Percentiles rank a stretch among this genome's conserved stretches.
Evolutionary conservation across 257 asterid genomes (phyloP).

Genomic region (Ilex asprella): DNA sequence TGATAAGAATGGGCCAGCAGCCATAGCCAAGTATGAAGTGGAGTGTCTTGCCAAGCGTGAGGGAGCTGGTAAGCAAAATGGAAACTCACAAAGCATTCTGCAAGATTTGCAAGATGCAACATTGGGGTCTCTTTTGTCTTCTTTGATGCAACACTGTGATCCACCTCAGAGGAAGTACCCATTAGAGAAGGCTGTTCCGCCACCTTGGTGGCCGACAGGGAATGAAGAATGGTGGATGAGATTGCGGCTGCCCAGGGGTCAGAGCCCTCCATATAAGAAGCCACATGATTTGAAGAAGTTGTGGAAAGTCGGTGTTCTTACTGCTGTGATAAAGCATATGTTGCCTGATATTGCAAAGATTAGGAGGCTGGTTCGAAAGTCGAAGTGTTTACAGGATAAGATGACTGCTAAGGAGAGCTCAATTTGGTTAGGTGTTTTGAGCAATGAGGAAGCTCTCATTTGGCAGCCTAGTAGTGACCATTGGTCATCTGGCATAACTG

Average conservation of each 20-base stretch:
- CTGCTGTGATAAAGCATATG: slow-evolving; percentile 81
- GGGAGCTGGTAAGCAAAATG: slow-evolving; percentile 23
- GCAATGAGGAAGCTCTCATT: slow-evolving; percentile 57
- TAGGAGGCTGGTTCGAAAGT: slow-evolving; percentile 51
- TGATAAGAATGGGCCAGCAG: slow-evolving; percentile 62
- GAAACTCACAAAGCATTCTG: slow-evolving; percentile 29
- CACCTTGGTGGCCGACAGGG: slow-evolving; percentile 82
- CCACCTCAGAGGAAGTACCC: slow-evolving; percentile 69
- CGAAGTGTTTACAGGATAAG: slow-evolving; percentile 85
- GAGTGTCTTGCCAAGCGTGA: slow-evolving; percentile 37
- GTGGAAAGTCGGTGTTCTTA: slow-evolving; percentile 67
- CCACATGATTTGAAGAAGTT: slow-evolving; percentile 70
- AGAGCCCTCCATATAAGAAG: slow-evolving; percentile 50
- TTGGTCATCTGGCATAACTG: slow-evolving; percentile 64
- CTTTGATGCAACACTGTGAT: slow-evolving; percentile 63
- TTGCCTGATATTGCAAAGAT: slow-evolving; percentile 77
- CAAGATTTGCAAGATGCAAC: slow-evolving; percentile 67
- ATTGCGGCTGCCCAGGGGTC: slow-evolving; percentile 43
- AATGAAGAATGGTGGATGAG: slow-evolving; percentile 68
- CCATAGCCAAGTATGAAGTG: slow-evolving; percentile 54
- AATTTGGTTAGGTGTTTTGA: slow-evolving; percentile 70
- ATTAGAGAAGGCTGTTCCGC: slow-evolving; percentile 48
- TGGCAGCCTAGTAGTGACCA: slow-evolving; percentile 58
- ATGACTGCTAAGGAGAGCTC: slow-evolving; percentile 91
- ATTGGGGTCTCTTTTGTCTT: slow-evolving; percentile 55